Base-by-base conservation (phyloP, 495 filamentous ascomycete species). In the Cudoniella acicularis region DNA sequence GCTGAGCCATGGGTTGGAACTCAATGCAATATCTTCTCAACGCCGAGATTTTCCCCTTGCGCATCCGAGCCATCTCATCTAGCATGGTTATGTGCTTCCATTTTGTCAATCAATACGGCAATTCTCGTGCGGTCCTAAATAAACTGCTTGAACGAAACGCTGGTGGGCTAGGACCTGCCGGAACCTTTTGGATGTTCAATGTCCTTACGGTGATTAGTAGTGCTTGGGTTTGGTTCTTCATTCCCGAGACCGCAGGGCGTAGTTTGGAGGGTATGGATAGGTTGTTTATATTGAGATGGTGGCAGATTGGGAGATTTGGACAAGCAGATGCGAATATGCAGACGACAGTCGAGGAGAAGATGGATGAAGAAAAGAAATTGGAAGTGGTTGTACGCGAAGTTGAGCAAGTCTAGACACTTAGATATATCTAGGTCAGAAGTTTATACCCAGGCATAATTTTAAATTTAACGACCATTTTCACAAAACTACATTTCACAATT, bases 1-100 rank as follows among this genome's bases (percentile, higher is more conserved):
- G 87, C 1, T 91, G 87, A 87, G 86, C 87, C 0, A 72, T 89
- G 0, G 87, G 87, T 49, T 90, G 87, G 85, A 89, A 89, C 65
- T 79, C 76, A 3, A 87, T 89, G 75, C 88, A 88, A 64, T 92
- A 90, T 58, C 78, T 92, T 1, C 76, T 91, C 49, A 89, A 86
- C 21, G 83, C 86, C 0, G 88, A 92, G 66, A 78, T 92, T 27
- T 92, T 88, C 71, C 87, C 88, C 1, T 72, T 89, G 10, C 73
- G 77, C 16, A 77, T 84, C 13, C 72, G 81, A 0, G 75, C 79
- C 13, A 66, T 83, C 21, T 73, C 75, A 47, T 75, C 80, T 8
- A 75, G 73, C 1, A 67, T 84, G 48, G 74, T 75, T 20, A 81
- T 83, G 71, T 74, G 70, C 23, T 75, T 89, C 54, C 86, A 90